Conservation (phyloP, 768 basidiomycete genomes). For the Mrakia blollopis region DNA sequence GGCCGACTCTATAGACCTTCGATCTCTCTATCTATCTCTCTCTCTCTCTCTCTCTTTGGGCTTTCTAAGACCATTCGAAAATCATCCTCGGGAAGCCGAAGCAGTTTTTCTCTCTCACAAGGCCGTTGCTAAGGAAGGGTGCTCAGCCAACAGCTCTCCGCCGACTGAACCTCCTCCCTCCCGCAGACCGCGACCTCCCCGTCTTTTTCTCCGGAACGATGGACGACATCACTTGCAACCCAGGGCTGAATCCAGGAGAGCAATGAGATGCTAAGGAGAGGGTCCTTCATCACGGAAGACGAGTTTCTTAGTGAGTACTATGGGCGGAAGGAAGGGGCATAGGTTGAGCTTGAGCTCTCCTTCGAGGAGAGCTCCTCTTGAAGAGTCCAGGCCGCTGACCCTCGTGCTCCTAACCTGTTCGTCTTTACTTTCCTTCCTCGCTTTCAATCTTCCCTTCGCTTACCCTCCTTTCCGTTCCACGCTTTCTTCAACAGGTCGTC, state of each 20-base stretch:
- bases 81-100: no score
- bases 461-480: neutral
- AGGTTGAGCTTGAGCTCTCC: constrained; percentile 14
- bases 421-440: neutral
- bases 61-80: no score
- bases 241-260: neutral
- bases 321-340: neutral
- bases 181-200: neutral
- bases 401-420: constrained; percentile 58
- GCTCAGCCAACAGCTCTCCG: no score
- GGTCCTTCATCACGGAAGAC: neutral
- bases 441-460: neutral
- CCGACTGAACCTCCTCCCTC: neutral
- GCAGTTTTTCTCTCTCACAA: neutral
- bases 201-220: neutral
- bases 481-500: constrained; percentile 67
- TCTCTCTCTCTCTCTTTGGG: no score
- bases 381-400: neutral
- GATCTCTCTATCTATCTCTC: no score
- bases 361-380: neutral
- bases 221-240: neutral
- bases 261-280: constrained; percentile 13
- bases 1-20: no score
- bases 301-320: constrained; percentile 3
- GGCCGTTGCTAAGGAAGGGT: neutral